Evolutionary conservation across 768 basidiomycete species (phyloP), one percentile per base, ranked within the genome.

Genomic region (Porpolomopsis calyptriformis): DNA sequence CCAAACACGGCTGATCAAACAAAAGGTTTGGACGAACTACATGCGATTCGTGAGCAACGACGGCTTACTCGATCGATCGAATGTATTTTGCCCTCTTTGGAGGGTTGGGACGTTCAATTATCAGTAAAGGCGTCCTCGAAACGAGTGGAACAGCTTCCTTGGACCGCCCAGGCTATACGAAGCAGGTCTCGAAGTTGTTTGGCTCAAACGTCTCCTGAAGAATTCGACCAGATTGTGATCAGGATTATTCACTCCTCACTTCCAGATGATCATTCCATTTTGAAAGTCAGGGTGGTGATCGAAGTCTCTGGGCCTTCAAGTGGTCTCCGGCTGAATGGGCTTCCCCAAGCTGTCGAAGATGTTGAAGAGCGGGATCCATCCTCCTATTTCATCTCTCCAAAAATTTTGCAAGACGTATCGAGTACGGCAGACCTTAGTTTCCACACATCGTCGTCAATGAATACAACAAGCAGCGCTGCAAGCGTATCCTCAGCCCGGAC

Each of bases 71-170:
- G 90, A 31, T 78, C 84, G 1, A 70, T 93, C 38, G 87, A 96
- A 65, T 86, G 82, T 55, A 65, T 79, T n/a, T 62, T 97, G 25
- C 86, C 88, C 3, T 70, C 77, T 1, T 64, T 70, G 14, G 80
- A 84, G 50, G 85, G 88, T 22, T 97, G 88, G 91, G 90, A 91
- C 54, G 76, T 92, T 1, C 88, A 83, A 53, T 67, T 94, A 22
- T 72, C 81, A 4, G 77, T 79, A 23, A 82, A 75, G 58, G 84
- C 82, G 4, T 82, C 85, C 1, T 82, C 80, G 0, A 77, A 81
- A 26, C 77, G 76, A 45, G 78, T 84, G 7, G 78, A 85, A 53
- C 67, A 70, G 41, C 70, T 86, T 14, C 85, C 85, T 2, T 91
- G 88, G 87, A 73, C 76, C 6, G 74, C 74, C 25, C 69, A 67